These are phyloP conservation scores for Bothriochloa decipiens DNA, from an alignment of 176 grass and related monocot species.

Conservation along the genomic window DNA sequence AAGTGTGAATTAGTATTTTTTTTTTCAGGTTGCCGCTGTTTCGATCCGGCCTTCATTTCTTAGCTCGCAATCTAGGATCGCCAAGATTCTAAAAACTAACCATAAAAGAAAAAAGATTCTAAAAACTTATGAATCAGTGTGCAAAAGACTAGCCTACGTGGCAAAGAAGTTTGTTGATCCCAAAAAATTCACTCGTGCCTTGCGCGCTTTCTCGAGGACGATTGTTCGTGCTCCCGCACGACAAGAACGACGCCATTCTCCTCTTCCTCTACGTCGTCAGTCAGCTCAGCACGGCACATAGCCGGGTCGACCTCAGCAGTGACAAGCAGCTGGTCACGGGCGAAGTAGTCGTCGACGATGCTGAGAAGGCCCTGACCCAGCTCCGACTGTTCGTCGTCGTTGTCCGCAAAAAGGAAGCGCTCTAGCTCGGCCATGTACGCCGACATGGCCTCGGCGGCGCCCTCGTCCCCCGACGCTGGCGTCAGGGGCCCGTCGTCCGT, in stretches of 20 bases:
- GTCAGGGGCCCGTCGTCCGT: background rate
- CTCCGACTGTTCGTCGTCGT: background rate
- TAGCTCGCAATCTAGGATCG: too few relatives aligned
- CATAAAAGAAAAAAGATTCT: too few relatives aligned
- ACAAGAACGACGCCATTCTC: background rate
- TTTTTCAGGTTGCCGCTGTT: background rate
- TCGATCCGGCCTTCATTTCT: too few relatives aligned
- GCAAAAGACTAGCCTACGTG: too few relatives aligned
- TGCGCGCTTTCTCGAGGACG: slow-evolving; percentile 37
- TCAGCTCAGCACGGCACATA: background rate
- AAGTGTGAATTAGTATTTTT: background rate
- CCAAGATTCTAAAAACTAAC: background rate
- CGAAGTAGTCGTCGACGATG: background rate
- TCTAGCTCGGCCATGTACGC: slow-evolving; percentile 25
- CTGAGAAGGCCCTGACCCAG: background rate
- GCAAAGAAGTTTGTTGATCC: background rate
- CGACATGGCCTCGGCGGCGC: background rate
- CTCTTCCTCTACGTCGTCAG: background rate
- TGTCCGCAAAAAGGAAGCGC: slow-evolving; percentile 28
- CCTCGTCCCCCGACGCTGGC: background rate
- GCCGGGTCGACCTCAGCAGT: background rate
- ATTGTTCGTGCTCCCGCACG: slow-evolving; percentile 18
- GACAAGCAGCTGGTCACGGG: background rate
- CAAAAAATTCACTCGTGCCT: slow-evolving; percentile 35
- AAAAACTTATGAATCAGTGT: too few relatives aligned